Evolutionary conservation across 1,139 yeast genomes (phyloP), one percentile per base, ranked within the genome.

Genomic region (Suhomyces bokatorum): DNA sequence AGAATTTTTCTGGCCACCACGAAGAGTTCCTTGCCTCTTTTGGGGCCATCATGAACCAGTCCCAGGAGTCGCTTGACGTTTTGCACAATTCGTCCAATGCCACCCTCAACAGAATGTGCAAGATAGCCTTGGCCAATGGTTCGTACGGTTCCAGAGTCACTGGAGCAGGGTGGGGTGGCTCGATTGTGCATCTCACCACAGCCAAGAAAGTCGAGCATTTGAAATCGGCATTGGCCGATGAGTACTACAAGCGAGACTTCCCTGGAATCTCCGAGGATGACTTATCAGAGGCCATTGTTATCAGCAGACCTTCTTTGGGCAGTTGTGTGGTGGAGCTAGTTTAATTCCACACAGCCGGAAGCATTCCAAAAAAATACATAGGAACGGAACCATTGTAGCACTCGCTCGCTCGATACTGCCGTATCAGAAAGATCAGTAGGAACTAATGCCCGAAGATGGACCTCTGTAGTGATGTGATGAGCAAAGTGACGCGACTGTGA

Each of bases 151-250:
- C 88, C 4, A 73, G 91, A 51, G 77, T 83, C 32, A 85, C 91
- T 8, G 91, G 91, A 34, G 90, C 91, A n/a, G 91, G 90, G 9
- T 85, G 83, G 76, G 91, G 91, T 35, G 91, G 91, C 9, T 81
- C 85, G 30, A 73, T 85, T 2, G 87, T 85, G 20, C 87, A 83
- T 58, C 65, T 85, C 46, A 81, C 85, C 14, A 70, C 79, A 3
- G 61, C 69, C 9, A 74, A 73, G 42, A 73, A 71, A 49, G 70
- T 80, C 13, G 70, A 66, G 0, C 48, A 51, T 1, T 75, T 85
- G 42, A 69, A 68, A 39, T 50, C 61, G 5, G 83, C 85, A 0
- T 68, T 84, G 36, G 65, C 61, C 28, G 66, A 67, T 17, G 64
- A 80, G 44, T 81, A 79, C 58, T 85, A 82, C 62, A 66, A 69